A percentile compares a stretch with the other conserved stretches of the same genome.
Evolutionary conservation across 441 rosid genomes (phyloP).

Genomic region (Populus hybrid): DNA sequence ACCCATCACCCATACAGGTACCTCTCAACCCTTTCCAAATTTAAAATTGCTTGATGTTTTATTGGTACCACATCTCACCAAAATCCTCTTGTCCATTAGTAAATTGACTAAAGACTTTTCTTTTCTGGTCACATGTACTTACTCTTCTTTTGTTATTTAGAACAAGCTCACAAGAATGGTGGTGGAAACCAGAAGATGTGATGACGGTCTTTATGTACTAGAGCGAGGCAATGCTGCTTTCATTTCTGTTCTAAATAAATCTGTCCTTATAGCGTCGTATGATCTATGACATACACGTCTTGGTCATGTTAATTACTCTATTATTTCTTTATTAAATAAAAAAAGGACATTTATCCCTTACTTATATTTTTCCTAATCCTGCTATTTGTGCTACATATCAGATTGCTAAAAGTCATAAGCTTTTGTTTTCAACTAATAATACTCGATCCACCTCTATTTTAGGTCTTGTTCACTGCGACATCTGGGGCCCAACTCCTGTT

Average conservation of each 20-base stretch:
- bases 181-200: not conserved
- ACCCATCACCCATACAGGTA: not conserved
- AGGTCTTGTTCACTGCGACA: not conserved
- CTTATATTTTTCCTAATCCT: not conserved
- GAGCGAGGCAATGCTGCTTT: not conserved
- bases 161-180: not conserved
- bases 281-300: not conserved
- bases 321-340: too few species aligned
- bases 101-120: not conserved
- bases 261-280: too few species aligned
- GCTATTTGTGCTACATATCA: not conserved
- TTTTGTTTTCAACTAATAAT: too few species aligned
- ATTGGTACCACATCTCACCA: too few species aligned
- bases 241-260: not conserved
- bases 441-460: not conserved
- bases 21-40: not conserved
- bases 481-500: not conserved
- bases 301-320: constrained; percentile 17
- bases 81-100: too few species aligned
- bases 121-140: constrained; percentile 19
- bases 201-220: too few species aligned
- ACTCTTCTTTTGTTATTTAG: constrained; percentile 15
- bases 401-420: not conserved
- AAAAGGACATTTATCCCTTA: too few species aligned
- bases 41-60: not conserved